phyloP scores from a whole-genome alignment of 1,284 basidiomycete genomes.

The Moesziomyces aphidis region DNA sequence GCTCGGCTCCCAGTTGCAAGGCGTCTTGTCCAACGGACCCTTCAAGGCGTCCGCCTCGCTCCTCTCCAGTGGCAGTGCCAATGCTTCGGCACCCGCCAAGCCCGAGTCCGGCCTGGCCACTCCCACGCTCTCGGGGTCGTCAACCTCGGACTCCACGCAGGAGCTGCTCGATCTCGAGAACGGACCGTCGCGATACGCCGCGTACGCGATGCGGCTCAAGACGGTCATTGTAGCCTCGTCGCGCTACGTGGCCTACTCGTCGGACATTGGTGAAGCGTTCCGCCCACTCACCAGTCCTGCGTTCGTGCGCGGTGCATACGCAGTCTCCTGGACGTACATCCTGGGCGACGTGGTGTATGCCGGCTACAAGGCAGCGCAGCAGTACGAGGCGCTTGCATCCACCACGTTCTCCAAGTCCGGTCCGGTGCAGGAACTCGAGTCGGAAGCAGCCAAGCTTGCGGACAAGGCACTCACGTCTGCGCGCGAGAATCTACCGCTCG shows the following conservation, averaged over 20 bases:
- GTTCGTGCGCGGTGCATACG: conserved; percentile 85
- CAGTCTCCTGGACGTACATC: conserved; percentile 80
- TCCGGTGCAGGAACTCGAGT: conserved; percentile 18
- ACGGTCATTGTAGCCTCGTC: conserved; percentile 52
- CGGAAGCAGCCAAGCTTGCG: conserved; percentile 47
- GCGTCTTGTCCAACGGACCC: conserved; percentile 16
- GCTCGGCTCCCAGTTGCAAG: conserved; percentile 40
- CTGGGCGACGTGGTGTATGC: conserved; percentile 89
- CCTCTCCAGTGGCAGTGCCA: conserved; percentile 18
- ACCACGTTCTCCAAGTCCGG: conserved; percentile 27
- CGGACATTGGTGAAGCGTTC: conserved; percentile 92
- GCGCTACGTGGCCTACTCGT: conserved; percentile 73
- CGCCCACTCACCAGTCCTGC: conserved; percentile 84
- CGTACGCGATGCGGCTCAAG: conserved; percentile 59
- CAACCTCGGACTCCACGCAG: conserved; percentile 8
- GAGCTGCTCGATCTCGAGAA: conserved; percentile 52
- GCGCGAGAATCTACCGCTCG: conserved; percentile 32
- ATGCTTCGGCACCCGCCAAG: conserved; percentile 1
- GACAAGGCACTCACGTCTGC: conserved; percentile 16
- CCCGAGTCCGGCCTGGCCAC: conserved; percentile 31
- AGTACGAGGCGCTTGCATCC: conserved; percentile 32
- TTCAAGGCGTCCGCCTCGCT: conserved; percentile 28
- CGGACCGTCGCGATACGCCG: conserved; percentile 52
- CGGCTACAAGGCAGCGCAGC: conserved; percentile 74
- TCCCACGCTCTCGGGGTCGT: conserved; percentile 27